Evolutionary conservation across 257 asterid genomes (phyloP), one percentile per base, ranked within the genome.

Genomic region (Solanum corneliomulleri): DNA sequence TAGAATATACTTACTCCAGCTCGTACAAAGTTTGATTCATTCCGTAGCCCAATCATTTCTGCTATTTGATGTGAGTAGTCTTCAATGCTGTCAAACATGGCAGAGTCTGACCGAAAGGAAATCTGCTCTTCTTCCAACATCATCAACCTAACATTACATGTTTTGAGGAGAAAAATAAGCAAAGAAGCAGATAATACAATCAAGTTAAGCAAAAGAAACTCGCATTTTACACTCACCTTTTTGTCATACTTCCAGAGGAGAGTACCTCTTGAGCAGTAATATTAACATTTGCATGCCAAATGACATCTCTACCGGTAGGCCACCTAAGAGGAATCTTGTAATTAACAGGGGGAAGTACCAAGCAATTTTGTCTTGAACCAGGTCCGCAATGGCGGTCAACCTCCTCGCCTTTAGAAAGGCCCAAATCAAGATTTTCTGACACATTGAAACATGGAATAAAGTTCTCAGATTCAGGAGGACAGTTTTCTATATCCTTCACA

Each of bases 1-100:
- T 62, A 66, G 56, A 21, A 31, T 84, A 76, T 89, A 93, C 99
- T 92, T 90, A 97, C 99, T 39, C 99, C 99, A 21, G 98, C 98
- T 91, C 93, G 95, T 88, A 90, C 87, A 83, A 97, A 95, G 91
- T 95, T 93, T 80, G 98, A 95, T 56, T 92, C 98, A 85, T 97
- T 96, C 87, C 99, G 93, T 37, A 95, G 92, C 86, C 98, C 99
- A 89, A 97, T 93, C 93, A 97, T 97, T 90, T 95, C 99, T 6
- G 99, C 99, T 89, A 97, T 96, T 93, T 97, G 99, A 90, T 95
- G 99, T 1, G 99, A 93, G 89, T 97, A 97, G 89, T 97, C 99
- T 91, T 97, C 99, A 81, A 97, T 87, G 60, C 91, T 98, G 91
- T 96, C 99, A 88, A 96, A 96, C 75, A 93, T 95, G 7, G 96